Evolutionary conservation across 2,329 filamentous ascomycete genomes (phyloP).

Genomic region (Paramyrothecium roridum): DNA sequence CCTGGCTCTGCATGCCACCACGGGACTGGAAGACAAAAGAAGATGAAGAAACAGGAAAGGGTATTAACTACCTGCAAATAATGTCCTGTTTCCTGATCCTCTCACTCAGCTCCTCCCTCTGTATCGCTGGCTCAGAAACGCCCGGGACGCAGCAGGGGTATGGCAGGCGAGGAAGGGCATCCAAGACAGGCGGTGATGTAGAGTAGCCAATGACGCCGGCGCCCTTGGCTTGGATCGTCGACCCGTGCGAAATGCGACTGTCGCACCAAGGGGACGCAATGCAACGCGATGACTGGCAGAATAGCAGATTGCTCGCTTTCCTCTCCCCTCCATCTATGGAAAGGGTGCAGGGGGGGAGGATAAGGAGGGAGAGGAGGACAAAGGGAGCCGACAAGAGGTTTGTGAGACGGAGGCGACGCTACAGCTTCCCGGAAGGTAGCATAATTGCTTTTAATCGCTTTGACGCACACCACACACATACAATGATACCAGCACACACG

Average conservation of each 20-base stretch:
- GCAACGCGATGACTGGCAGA: neutral
- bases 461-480: neutral
- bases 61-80: neutral
- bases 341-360: neutral
- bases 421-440: neutral
- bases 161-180: neutral
- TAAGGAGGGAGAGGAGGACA: neutral
- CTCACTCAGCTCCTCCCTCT: neutral
- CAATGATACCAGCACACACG: too few species aligned
- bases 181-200: constrained; percentile 1
- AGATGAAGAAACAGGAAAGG: neutral
- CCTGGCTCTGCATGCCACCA: neutral
- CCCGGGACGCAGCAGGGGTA: neutral
- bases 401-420: neutral
- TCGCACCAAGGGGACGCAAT: neutral
- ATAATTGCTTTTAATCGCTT: neutral
- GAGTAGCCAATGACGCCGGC: constrained; percentile 2
- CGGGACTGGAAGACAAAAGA: neutral
- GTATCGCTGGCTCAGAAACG: neutral
- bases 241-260: neutral
- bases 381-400: neutral
- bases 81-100: neutral
- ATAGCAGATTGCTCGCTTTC: neutral
- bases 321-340: neutral
- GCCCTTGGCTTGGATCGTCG: constrained; percentile 1